Base-by-base conservation (phyloP, 768 basidiomycete species). In the Leccinellum rugosiceps region DNA sequence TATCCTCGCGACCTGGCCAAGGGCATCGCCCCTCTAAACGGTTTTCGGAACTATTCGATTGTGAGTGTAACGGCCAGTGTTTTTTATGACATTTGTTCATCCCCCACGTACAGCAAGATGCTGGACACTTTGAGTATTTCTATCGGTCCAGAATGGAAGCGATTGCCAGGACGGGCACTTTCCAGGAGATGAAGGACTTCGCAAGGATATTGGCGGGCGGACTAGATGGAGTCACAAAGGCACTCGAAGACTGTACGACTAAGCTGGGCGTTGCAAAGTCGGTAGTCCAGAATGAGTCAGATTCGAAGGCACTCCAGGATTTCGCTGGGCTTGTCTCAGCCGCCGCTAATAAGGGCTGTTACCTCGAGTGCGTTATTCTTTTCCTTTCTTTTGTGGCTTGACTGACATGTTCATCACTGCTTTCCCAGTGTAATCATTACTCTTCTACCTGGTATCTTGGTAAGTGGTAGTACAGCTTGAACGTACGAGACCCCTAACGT, bases 21-120 rank as follows among this genome's bases (percentile, higher is more conserved):
- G 4, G 57, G 25, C 9, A 14, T 19, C 15, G 28, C 55, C 14
- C 15, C 41, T 13, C 21, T 50, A 6, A 58, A 50, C 13, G 56
- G 57, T 14, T 58, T 57, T 38, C 54, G 57, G 8, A 46, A 58
- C 25, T 43, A 58, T n/a, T 58, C 32, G 26, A 58, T 58, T 15
- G 58, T 58, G 28, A 58, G 57, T 50, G 15, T 3, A 4, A n/a
- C 25, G 9, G 7, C 17, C 19, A 19, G 25, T 17, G 1, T 6
- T 8, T 7, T 30, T 30, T 32, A 8, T 19, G 2, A 6, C 1
- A 13, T 44, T 4, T 5, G 17, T 25, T 31, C 8, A 19, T 17
- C 7, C 3, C 9, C 1, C 11, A 15, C 3, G 10, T 6, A 26
- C 26, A 58, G 58, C 58, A 58, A 50, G 56, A 58, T 14, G 55